A percentile compares a stretch with the other conserved stretches of the same genome.
These are phyloP conservation scores for Trypanosoma cruzi DNA, from an alignment of 208 protist species.

Conservation along the genomic window DNA sequence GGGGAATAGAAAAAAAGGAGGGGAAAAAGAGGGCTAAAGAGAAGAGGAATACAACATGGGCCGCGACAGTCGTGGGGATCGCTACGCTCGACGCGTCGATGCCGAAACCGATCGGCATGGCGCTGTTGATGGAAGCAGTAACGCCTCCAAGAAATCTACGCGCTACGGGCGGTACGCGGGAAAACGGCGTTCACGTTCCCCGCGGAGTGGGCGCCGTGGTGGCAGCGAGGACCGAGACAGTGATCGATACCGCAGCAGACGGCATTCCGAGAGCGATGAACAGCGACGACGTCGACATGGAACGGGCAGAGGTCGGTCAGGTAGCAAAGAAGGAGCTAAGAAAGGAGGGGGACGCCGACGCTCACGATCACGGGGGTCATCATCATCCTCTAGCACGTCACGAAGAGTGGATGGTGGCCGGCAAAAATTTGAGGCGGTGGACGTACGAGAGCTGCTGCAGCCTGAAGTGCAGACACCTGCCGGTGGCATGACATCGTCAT, in stretches of 20 bases:
- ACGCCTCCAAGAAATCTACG: background rate
- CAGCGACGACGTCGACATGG: conserved; percentile 6
- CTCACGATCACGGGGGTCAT: background rate
- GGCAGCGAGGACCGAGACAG: conserved; percentile 4
- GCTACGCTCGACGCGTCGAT: conserved; percentile 19
- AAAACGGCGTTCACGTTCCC: conserved; percentile 17
- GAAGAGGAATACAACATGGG: conserved; percentile 25
- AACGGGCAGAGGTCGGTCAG: background rate
- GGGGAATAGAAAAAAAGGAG: conserved; percentile 7
- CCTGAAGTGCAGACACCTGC: background rate
- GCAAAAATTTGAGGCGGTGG: conserved; percentile 22
- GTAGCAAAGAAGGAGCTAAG: background rate
- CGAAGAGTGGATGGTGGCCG: background rate
- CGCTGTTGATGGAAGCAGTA: background rate
- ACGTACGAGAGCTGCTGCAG: conserved; percentile 26
- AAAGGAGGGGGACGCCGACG: conserved; percentile 7
- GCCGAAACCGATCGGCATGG: conserved; percentile 6
- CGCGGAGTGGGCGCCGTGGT: background rate
- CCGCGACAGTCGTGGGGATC: conserved; percentile 35
- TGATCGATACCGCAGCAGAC: conserved; percentile 13
- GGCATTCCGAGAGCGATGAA: conserved; percentile 13
- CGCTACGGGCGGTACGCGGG: conserved; percentile 29
- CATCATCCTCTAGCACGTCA: background rate
- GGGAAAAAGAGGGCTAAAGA: background rate
- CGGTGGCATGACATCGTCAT: background rate